Conservation (phyloP, 2,329 filamentous ascomycete species). For the Epicoccum nigrum region DNA sequence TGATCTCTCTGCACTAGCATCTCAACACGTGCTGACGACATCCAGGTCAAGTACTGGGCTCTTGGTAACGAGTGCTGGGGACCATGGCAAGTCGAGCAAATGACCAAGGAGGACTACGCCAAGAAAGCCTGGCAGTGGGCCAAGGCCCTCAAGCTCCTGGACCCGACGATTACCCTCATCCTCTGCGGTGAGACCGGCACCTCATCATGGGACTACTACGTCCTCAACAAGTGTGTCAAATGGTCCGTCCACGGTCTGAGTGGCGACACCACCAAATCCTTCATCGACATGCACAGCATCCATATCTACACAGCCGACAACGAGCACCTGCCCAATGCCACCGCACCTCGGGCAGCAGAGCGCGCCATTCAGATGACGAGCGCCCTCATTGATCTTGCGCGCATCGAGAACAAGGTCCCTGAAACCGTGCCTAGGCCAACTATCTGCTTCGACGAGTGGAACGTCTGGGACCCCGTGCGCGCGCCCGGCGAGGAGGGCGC, state of each 20-base stretch:
- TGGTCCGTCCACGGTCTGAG: slow-evolving; percentile 58
- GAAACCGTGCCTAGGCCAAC: slow-evolving; percentile 65
- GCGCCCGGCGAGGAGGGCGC: slow-evolving; percentile 74
- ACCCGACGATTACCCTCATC: slow-evolving; percentile 72
- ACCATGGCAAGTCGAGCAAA: slow-evolving; percentile 70
- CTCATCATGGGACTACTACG: slow-evolving; percentile 74
- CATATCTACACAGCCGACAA: slow-evolving; percentile 74
- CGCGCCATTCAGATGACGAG: slow-evolving; percentile 74
- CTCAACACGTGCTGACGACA: slow-evolving; percentile 4
- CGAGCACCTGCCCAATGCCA: slow-evolving; percentile 47
- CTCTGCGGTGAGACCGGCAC: slow-evolving; percentile 76
- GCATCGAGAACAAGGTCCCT: slow-evolving; percentile 70
- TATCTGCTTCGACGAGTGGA: slow-evolving; percentile 87
- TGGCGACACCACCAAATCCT: slow-evolving; percentile 52
- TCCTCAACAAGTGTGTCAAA: slow-evolving; percentile 70
- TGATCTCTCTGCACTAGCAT: not conserved
- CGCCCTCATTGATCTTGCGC: slow-evolving; percentile 73
- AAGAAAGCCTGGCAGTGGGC: slow-evolving; percentile 74
- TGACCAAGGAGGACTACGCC: slow-evolving; percentile 73
- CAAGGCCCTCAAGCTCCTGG: slow-evolving; percentile 73
- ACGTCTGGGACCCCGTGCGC: slow-evolving; percentile 77
- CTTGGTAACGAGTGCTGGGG: slow-evolving; percentile 78
- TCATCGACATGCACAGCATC: slow-evolving; percentile 82
- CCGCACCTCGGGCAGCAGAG: slow-evolving; percentile 71
- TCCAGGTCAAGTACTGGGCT: slow-evolving; percentile 77